Evolutionary conservation across 2,329 filamentous ascomycete genomes (phyloP), one percentile per base, ranked within the genome.

Genomic region (Fusarium pseudograminearum): DNA sequence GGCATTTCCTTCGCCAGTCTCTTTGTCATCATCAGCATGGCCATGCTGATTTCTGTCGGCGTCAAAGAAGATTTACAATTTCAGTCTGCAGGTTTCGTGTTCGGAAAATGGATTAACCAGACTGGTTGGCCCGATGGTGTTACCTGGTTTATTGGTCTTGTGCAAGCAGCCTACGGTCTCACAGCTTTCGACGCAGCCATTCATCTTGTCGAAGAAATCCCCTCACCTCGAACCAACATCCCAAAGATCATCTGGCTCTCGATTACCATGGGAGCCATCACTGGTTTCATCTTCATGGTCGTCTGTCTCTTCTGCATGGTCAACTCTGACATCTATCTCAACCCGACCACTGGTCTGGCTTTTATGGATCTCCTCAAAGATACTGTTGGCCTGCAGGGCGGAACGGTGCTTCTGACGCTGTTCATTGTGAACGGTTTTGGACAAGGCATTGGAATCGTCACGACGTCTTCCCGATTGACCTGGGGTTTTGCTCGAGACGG

Each of bases 131-230:
- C 78, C 3, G 81, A 86, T 44, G 85, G 85, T 2, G 83, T 88
- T 1, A 82, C 83, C n/a, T 88, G 85, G 85, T 88, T 89, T 67
- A 83, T 84, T 0, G 86, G 86, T 6, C 81, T 89, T 3, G 80
- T 88, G 0, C 86, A 88, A 67, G 83, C 84, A 3, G 86, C 86
- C 0, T 88, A 88, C 57, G 86, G 84, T 61, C 63, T 76, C 4
- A 73, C 73, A 2, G 86, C 86, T 3, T 88, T 88, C 65, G 86
- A 89, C 70, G 84, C 86, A 0, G 86, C 86, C 34, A 86, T 88
- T 38, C 86, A 89, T 72, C 83, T 88, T 79, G 83, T 86, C 4
- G 86, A 88, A 67, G 86, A 88, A 70, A 85, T 88, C 3, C 85
- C 86, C 2, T 76, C 80, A 6, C 85, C 86, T 2, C 77, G 84